A percentile compares a stretch with the other conserved stretches of the same genome.
Conservation (phyloP, 768 basidiomycete genomes). For the Solioccasus polychromus region DNA sequence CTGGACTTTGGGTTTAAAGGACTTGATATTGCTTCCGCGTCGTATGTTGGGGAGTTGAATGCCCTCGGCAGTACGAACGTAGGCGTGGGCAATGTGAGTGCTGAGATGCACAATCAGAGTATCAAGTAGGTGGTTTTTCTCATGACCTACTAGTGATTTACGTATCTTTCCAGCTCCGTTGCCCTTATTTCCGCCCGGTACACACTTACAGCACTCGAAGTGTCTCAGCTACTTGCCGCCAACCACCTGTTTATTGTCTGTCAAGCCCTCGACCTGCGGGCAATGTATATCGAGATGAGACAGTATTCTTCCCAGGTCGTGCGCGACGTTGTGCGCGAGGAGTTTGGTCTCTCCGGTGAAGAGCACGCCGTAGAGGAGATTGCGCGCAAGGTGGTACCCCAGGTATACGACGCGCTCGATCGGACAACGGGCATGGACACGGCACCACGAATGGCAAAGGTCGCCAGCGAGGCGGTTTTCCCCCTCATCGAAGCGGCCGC, state of each 20-base stretch:
- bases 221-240: constrained; percentile 69
- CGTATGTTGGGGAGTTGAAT: constrained; percentile 80
- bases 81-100: constrained; percentile 79
- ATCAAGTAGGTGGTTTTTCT: constrained; percentile 62
- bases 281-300: constrained; percentile 65
- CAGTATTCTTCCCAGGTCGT: constrained; percentile 24
- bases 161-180: constrained; percentile 54
- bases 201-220: constrained; percentile 74
- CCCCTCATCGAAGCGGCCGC: constrained; percentile 54
- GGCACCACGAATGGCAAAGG: constrained; percentile 62
- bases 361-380: constrained; percentile 16
- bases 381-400: constrained; percentile 31
- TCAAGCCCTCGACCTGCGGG: constrained; percentile 85
- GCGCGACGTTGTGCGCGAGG: constrained; percentile 13
- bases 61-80: constrained; percentile 73
- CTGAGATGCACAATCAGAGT: constrained; percentile 92
- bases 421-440: constrained; percentile 72
- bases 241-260: constrained; percentile 74
- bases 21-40: constrained; percentile 78
- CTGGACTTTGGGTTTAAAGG: constrained; percentile 84
- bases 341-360: constrained; percentile 9
- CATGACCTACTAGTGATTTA: not conserved
- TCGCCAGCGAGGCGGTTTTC: constrained; percentile 59
- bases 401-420: constrained; percentile 56
- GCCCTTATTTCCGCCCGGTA: constrained; percentile 82